Conservation (phyloP, 352 stramenopile genomes). For the Pythium rhizo-oryzae region DNA sequence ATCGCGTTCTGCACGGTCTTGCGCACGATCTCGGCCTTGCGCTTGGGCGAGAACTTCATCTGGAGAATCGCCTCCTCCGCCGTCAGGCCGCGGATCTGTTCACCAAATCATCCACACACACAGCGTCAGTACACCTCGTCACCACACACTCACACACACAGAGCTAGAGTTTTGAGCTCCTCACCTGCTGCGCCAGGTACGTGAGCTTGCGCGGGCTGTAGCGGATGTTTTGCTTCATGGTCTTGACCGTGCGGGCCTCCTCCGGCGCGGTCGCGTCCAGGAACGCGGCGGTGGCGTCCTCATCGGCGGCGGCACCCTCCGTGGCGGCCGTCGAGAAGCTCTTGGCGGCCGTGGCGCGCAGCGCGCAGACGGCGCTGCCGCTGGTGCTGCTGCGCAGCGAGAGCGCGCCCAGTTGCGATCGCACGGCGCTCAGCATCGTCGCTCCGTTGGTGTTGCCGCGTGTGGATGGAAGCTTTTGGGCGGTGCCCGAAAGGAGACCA, state of each 20-base stretch:
- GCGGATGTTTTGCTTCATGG: constrained; percentile 83
- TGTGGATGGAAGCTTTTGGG: constrained; percentile 5
- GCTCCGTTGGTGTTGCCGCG: no score
- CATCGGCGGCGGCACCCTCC: constrained; percentile 26
- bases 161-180: not conserved
- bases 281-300: constrained; percentile 62
- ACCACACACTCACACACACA: not conserved
- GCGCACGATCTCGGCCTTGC: constrained; percentile 78
- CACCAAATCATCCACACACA: not conserved
- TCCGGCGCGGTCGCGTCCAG: constrained; percentile 57
- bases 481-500: not conserved
- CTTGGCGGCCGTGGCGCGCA: constrained; percentile 26
- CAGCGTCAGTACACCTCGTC: not conserved
- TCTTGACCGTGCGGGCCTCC: constrained; percentile 68
- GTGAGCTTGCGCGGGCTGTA: constrained; percentile 81
- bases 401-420: constrained; percentile 57
- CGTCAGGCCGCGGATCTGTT: constrained; percentile 71
- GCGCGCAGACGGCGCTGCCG: constrained; percentile 23
- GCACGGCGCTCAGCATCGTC: constrained; percentile 60
- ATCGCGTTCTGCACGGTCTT: constrained; percentile 89
- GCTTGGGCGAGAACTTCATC: constrained; percentile 90
- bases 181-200: constrained; percentile 76
- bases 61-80: constrained; percentile 80
- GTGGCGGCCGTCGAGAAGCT: constrained; percentile 43
- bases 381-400: constrained; percentile 51